These are phyloP conservation scores for Eucalyptus urophylla DNA, from an alignment of 345 rosid species.

Conservation along the genomic window DNA sequence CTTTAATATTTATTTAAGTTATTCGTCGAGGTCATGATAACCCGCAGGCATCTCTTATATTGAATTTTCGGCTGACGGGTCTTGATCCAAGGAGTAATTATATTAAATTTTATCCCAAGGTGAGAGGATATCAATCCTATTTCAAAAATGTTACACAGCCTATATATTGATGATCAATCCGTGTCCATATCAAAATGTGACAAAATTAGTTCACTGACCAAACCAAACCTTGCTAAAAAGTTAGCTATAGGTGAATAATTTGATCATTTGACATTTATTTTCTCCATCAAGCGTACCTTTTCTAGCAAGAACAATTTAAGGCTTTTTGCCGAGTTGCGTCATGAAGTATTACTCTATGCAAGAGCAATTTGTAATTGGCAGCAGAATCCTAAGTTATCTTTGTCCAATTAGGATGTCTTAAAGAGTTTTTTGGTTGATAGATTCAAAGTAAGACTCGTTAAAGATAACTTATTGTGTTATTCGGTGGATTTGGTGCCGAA, in stretches of 20 bases:
- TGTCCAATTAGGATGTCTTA: background rate
- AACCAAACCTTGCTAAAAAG: background rate
- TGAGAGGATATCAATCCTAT: background rate
- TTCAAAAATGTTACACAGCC: background rate
- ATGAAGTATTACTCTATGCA: background rate
- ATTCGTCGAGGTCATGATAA: background rate
- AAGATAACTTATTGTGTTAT: background rate
- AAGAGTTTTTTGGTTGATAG: background rate
- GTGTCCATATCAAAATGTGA: background rate
- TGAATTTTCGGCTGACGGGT: background rate
- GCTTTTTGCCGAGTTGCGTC: background rate
- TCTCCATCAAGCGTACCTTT: background rate
- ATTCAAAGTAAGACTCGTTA: background rate
- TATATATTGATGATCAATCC: background rate
- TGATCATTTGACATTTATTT: background rate
- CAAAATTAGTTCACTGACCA: background rate
- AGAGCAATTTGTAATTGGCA: background rate
- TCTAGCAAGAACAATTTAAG: background rate
- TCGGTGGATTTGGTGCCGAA: background rate
- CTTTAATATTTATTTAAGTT: background rate
- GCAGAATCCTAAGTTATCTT: background rate
- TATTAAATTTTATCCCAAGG: background rate
- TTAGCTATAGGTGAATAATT: background rate
- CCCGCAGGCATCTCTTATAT: background rate
- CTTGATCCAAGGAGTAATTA: background rate